Evolutionary conservation across 73 alveolate species (phyloP).

Genomic region (Durusdinium trenchii): DNA sequence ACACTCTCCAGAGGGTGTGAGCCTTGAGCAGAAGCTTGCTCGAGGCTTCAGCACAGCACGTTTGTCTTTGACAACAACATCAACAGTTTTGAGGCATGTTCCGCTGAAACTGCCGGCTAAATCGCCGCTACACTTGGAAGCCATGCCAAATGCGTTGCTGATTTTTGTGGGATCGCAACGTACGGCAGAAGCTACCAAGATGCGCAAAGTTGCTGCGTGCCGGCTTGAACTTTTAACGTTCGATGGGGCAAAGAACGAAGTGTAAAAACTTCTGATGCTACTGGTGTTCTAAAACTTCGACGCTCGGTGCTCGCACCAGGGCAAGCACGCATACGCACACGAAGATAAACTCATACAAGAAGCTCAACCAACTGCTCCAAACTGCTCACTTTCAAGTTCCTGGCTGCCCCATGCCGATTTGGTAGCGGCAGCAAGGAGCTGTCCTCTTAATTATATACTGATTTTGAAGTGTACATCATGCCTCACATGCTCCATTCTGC

Average conservation of each 20-base stretch:
- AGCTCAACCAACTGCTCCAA: too few species aligned
- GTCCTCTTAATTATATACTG: constrained; percentile 25
- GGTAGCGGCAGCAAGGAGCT: background rate
- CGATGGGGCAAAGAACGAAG: too few species aligned
- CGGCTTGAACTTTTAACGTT: constrained; percentile 42
- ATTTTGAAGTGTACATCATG: too few species aligned
- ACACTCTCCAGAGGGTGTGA: background rate
- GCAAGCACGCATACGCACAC: too few species aligned
- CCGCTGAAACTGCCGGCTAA: constrained; percentile 40
- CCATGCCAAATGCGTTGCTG: constrained; percentile 40
- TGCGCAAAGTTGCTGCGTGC: constrained; percentile 47
- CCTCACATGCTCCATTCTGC: background rate
- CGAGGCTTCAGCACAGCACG: constrained; percentile 2
- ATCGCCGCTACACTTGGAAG: constrained; percentile 21
- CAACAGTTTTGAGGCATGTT: constrained; percentile 35
- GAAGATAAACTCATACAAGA: too few species aligned
- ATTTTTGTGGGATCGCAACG: constrained; percentile 52
- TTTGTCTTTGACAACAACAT: constrained; percentile 57
- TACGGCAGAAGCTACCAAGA: background rate
- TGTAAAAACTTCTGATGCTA: too few species aligned
- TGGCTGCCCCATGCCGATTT: background rate
- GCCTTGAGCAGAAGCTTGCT: background rate
- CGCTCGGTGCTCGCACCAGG: too few species aligned
- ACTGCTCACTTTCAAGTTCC: background rate
- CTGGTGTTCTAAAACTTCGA: too few species aligned